A percentile compares a stretch with the other conserved stretches of the same genome.
Evolutionary conservation across 805 yeast species (phyloP).

Genomic region (Saccharomycopsis amapae): DNA sequence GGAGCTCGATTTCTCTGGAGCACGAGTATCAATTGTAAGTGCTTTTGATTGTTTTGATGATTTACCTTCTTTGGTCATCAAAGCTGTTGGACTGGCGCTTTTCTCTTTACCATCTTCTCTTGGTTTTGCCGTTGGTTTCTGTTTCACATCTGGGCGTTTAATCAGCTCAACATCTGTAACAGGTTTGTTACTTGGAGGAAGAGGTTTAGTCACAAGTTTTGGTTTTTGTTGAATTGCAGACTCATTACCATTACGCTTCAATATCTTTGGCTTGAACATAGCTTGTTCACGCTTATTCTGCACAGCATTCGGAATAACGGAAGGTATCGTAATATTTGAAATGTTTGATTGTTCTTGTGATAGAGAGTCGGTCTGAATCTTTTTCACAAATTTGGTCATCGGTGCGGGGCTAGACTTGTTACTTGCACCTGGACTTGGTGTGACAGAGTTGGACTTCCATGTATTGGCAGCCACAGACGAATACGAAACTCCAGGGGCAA

Average conservation of each 20-base stretch:
- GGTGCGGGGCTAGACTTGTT: not conserved
- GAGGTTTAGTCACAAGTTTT: not conserved
- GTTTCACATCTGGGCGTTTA: too few relatives aligned
- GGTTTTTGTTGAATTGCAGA: not conserved
- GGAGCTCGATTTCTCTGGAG: not conserved
- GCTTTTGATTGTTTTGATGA: not conserved
- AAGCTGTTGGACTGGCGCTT: not conserved
- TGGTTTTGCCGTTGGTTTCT: not conserved
- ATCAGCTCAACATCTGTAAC: not conserved
- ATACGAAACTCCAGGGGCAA: slow-evolving; percentile 12
- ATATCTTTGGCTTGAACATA: slow-evolving; percentile 8
- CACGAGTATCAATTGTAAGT: not conserved
- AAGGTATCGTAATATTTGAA: not conserved
- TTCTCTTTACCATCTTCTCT: not conserved
- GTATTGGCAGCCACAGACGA: slow-evolving; percentile 11
- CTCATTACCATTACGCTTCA: slow-evolving; percentile 4
- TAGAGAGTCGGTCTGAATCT: not conserved
- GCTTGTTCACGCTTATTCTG: not conserved
- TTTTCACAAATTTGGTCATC: not conserved
- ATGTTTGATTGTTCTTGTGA: not conserved
- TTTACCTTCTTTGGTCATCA: not conserved
- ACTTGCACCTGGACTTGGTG: not conserved
- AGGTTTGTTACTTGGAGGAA: not conserved
- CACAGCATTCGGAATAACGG: not conserved
- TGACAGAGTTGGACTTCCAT: not conserved